Evolutionary conservation across 305 asterid species (phyloP).

Genomic region (Striga hermonthica): DNA sequence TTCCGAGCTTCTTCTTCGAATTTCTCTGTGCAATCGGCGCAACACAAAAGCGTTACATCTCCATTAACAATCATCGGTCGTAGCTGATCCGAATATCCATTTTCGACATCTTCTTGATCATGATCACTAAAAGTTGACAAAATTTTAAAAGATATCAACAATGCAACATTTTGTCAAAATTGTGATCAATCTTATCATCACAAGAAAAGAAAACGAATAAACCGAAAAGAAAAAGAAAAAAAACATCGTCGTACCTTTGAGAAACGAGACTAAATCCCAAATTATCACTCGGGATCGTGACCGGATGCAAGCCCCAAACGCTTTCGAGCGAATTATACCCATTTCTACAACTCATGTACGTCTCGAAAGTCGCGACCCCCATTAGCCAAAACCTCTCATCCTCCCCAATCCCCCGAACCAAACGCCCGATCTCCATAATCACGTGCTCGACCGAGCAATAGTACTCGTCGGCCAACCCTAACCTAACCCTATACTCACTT

Average conservation of each 20-base stretch:
- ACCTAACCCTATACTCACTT: slow-evolving; percentile 49
- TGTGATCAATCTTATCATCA: too few relatives aligned
- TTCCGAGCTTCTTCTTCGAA: slow-evolving; percentile 45
- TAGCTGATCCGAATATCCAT: background rate
- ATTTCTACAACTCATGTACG: slow-evolving; percentile 65
- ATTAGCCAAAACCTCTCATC: slow-evolving; percentile 63
- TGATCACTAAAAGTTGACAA: too few relatives aligned
- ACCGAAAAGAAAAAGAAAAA: background rate
- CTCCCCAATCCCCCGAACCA: slow-evolving; percentile 57
- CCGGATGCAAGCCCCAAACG: slow-evolving; percentile 75
- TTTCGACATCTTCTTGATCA: too few relatives aligned
- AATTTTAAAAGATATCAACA: too few relatives aligned
- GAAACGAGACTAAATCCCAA: slow-evolving; percentile 65
- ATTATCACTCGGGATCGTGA: slow-evolving; percentile 62
- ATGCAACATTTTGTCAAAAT: too few relatives aligned
- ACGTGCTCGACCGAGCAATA: slow-evolving; percentile 81
- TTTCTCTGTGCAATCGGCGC: slow-evolving; percentile 46
- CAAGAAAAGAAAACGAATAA: too few relatives aligned
- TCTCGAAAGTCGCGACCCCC: slow-evolving; percentile 80
- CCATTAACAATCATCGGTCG: slow-evolving; percentile 23
- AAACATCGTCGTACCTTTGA: slow-evolving; percentile 44
- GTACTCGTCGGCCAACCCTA: slow-evolving; percentile 41
- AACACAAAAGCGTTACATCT: slow-evolving; percentile 37
- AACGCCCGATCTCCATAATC: slow-evolving; percentile 78
- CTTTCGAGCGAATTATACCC: slow-evolving; percentile 63